Percentiles rank a stretch among this genome's conserved stretches.
Conservation (phyloP, 805 yeast genomes). For the Saturnispora galanensis region DNA sequence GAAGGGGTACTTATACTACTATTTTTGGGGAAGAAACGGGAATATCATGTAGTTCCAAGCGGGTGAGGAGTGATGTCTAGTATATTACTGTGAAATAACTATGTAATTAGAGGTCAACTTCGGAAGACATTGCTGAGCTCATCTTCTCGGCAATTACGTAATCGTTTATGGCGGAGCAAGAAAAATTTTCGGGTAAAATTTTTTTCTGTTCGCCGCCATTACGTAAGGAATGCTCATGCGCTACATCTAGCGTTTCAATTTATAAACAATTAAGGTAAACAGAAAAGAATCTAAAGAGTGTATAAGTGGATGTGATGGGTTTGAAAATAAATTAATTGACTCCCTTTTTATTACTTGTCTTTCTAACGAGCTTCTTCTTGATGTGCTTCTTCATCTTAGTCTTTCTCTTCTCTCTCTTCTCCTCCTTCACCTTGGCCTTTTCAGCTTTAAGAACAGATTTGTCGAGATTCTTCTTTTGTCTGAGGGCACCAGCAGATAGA, state of each 20-base stretch:
- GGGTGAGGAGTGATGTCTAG: too few species aligned
- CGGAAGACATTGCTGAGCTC: too few species aligned
- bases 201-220: too few species aligned
- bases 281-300: too few species aligned
- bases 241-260: too few species aligned
- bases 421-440: conserved; percentile 67
- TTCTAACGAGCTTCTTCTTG: conserved; percentile 65
- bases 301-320: not conserved
- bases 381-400: conserved; percentile 75
- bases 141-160: too few species aligned
- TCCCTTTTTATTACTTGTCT: conserved; percentile 20
- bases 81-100: too few species aligned
- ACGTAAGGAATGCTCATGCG: too few species aligned
- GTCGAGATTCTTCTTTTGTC: conserved; percentile 73
- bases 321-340: not conserved
- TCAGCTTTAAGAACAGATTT: conserved; percentile 68
- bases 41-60: too few species aligned
- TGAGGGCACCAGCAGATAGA: conserved; percentile 20
- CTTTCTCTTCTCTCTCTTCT: conserved; percentile 68
- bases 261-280: not conserved
- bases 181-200: too few species aligned
- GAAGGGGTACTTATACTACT: conserved; percentile 1
- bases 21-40: not conserved
- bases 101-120: too few species aligned
- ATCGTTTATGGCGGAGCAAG: too few species aligned